Percentiles rank a stretch among this genome's conserved stretches.
Evolutionary conservation across 345 rosid species (phyloP).

Genomic region (Sonneratia alba): DNA sequence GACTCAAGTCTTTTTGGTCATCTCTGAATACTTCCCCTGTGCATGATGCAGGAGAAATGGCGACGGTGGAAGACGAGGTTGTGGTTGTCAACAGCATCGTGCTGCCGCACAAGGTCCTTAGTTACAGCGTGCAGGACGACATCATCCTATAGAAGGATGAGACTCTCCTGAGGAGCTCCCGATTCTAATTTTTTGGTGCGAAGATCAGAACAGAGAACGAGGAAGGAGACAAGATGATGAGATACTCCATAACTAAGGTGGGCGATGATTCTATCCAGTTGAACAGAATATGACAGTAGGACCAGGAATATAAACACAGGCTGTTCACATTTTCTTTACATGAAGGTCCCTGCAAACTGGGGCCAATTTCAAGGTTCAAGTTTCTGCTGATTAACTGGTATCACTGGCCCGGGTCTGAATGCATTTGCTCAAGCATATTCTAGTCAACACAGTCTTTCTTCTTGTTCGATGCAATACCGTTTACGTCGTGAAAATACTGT

Average conservation of each 20-base stretch:
- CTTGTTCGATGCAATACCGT: too few species aligned
- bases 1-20: neutral
- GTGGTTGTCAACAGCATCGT: slow-evolving; percentile 66
- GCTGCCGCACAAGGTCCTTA: slow-evolving; percentile 62
- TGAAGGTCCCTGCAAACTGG: too few species aligned
- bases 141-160: slow-evolving; percentile 42
- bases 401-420: too few species aligned
- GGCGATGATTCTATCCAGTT: too few species aligned
- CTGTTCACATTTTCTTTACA: too few species aligned
- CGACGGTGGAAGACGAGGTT: slow-evolving; percentile 72
- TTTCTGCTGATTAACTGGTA: too few species aligned
- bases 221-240: neutral
- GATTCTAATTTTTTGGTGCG: neutral
- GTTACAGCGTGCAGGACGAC: slow-evolving; percentile 58
- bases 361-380: too few species aligned
- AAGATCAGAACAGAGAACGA: neutral
- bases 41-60: slow-evolving; percentile 60
- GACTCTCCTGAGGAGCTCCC: neutral
- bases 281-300: neutral
- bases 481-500: too few species aligned
- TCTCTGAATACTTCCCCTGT: neutral
- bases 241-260: too few species aligned
- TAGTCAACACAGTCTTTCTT: too few species aligned
- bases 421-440: too few species aligned
- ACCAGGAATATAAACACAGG: too few species aligned